Base-by-base conservation (phyloP, 2,329 filamentous ascomycete genomes). In the Exophiala calicioides region DNA sequence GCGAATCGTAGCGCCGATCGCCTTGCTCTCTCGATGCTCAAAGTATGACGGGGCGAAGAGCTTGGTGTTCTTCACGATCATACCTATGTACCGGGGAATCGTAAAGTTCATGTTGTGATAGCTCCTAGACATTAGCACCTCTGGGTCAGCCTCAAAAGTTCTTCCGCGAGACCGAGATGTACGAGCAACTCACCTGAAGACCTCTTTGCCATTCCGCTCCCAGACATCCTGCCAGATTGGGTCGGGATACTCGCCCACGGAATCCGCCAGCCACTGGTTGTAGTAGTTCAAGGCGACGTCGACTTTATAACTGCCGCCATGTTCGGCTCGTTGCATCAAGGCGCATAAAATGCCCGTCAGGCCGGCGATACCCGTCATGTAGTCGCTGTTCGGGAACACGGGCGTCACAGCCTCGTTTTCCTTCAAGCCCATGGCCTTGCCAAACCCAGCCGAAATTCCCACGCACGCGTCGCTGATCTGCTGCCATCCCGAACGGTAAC, bases 341-440 rank as follows among this genome's bases (percentile, higher is more conserved):
- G 82, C 84, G 0, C 75, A 74, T 26, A 88, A 63, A 0, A 83
- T 83, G 3, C 83, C 80, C 55, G 85, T 81, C 33, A 82, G 81
- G 3, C 84, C 85, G 68, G 86, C 82, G 60, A 82, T 86, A 21
- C 84, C 85, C 1, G 84, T 87, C 29, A 84, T 84, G 58, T 88
- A 88, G 66, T 79, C 66, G 65, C 72, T 72, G 61, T 79, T 78
- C 2, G 76, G 76, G 56, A 79, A 79, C 0, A 70, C 69, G 5
- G 70, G 70, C 0, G 72, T 67, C 4, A 71, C 62, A 2, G 70
- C 67, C 21, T 59, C 52, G 24, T 44, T 29, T 18, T 58, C 61
- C 2, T 62, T 52, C 30, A 65, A 59, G 19, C 62, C 63, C 18
- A 69, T 58, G 1, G 66, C 61, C 23, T 58, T 59, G 3, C 66